Evolutionary conservation across 495 filamentous ascomycete genomes (phyloP), one percentile per base, ranked within the genome.

Genomic region (Platismatia glauca): DNA sequence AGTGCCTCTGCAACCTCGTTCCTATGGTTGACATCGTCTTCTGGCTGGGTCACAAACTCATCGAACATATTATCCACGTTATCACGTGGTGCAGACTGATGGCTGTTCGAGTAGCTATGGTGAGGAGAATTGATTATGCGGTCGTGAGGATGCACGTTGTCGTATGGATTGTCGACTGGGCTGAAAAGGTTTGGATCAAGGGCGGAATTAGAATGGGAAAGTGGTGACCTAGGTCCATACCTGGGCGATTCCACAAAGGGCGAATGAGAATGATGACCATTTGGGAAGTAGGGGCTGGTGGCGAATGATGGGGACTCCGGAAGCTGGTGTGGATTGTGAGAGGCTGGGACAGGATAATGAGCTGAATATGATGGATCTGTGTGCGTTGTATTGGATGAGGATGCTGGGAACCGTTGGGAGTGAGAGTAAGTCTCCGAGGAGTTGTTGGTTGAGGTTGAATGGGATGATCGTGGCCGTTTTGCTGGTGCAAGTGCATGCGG

Each of bases 41-140:
- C 61, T 3, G 66, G 68, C 31, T 68, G 68, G 6, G 68, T 65
- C 8, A 66, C 65, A 34, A 70, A 70, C 27, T 70, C 68, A 31
- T 62, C 64, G 44, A 70, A 70, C n/a, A 70, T 62, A 31, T 66
- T 59, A 60, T 70, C 64, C 38, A 62, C 66, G 2, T 57, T 55
- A n/a, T 66, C 62, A 15, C 60, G 37, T 7, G 43, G n/a, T 8
- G 52, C 46, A 24, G 61, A 63, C 15, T 63, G 61, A 39, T 63
- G 53, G 7, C 55, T 50, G 22, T 57, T 48, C 16, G 48, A 43
- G 22, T 65, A 56, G 8, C 53, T 39, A 46, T 43, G 59, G 35
- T 59, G 62, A 9, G 66, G 63, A 24, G 60, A 62, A 12, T 60
- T 58, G 44, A 50, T 20, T 24, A 63, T 7, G 33, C 52, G 59